A percentile compares a stretch with the other conserved stretches of the same genome.
phyloP scores from a whole-genome alignment of 2,329 filamentous ascomycete species.

The Coniella lustricola region DNA sequence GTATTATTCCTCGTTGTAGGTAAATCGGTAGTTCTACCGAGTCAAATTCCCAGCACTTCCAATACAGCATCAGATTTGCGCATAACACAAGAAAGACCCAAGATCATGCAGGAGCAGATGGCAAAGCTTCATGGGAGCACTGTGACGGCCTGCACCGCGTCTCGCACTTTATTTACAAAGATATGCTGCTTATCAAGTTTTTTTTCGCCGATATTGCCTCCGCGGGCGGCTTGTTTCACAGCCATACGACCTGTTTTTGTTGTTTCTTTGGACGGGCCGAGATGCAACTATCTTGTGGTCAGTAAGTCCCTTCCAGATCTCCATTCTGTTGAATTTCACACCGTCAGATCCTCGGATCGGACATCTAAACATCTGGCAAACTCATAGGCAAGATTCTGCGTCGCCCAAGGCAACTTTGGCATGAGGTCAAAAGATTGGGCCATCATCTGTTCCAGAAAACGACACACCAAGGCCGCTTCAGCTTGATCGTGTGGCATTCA shows the following conservation, averaged over 20 bases:
- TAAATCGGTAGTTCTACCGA: not conserved
- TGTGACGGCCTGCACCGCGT: slow-evolving; percentile 26
- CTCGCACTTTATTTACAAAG: slow-evolving; percentile 28
- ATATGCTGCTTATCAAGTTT: slow-evolving; percentile 38
- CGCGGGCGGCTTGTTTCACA: slow-evolving; percentile 19
- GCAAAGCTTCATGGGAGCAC: slow-evolving; percentile 34
- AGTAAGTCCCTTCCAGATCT: slow-evolving; percentile 16
- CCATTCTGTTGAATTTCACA: no score
- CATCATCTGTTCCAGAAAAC: not conserved
- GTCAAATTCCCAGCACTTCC: not conserved
- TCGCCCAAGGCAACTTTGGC: slow-evolving; percentile 2
- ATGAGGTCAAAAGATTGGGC: not conserved
- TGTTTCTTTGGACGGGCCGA: slow-evolving; percentile 37
- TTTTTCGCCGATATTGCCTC: slow-evolving; percentile 19
- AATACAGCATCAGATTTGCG: slow-evolving; percentile 25
- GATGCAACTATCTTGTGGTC: slow-evolving; percentile 37
- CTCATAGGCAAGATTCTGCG: slow-evolving; percentile 6
- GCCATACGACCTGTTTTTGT: slow-evolving; percentile 38
- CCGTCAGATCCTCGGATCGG: not conserved
- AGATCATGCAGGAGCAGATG: slow-evolving; percentile 38
- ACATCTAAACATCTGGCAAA: not conserved
- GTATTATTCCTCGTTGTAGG: slow-evolving; percentile 39
- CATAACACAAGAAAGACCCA: slow-evolving; percentile 35
- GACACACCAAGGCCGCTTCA: slow-evolving; percentile 1
- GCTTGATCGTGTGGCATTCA: slow-evolving; percentile 1